A percentile compares a stretch with the other conserved stretches of the same genome.
Conservation (phyloP, 768 basidiomycete genomes). For the Tricholoma bakamatsutake region DNA sequence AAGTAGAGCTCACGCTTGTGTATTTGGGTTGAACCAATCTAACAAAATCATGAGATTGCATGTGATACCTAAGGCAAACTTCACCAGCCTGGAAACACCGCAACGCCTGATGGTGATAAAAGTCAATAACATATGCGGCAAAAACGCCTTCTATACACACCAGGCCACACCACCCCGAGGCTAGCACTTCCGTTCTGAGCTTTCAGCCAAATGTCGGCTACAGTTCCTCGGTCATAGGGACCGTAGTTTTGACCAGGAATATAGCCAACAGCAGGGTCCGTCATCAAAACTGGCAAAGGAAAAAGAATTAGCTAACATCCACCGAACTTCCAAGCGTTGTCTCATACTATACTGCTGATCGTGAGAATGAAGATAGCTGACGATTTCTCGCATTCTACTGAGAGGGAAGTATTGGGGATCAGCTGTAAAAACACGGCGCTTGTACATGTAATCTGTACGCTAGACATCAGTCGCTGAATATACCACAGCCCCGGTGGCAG, state of each 20-base stretch:
- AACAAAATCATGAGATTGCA: neutral
- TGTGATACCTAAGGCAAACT: neutral
- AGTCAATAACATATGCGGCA: neutral
- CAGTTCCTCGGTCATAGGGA: constrained; percentile 49
- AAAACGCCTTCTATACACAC: constrained; percentile 20
- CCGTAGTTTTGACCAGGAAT: constrained; percentile 41
- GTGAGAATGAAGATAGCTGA: constrained; percentile 52
- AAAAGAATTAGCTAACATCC: neutral
- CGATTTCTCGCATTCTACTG: constrained; percentile 57
- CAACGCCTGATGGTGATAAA: constrained; percentile 34
- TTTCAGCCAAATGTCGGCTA: constrained; percentile 55
- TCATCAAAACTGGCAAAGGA: constrained; percentile 52
- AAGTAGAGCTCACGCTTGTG: constrained; percentile 33
- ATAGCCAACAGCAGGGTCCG: constrained; percentile 63
- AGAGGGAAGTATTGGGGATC: constrained; percentile 67
- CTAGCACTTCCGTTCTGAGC: constrained; percentile 51
- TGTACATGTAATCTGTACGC: constrained; percentile 58
- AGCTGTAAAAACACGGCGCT: constrained; percentile 61
- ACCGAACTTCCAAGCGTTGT: neutral
- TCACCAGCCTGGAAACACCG: constrained; percentile 45
- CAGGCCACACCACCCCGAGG: constrained; percentile 62
- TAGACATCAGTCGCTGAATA: neutral
- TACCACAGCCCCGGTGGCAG: neutral
- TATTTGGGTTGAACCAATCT: constrained; percentile 60
- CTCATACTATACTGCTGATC: constrained; percentile 51